Evolutionary conservation across 306 rosid genomes (phyloP), one percentile per base, ranked within the genome.

Genomic region (Vigna radiata): DNA sequence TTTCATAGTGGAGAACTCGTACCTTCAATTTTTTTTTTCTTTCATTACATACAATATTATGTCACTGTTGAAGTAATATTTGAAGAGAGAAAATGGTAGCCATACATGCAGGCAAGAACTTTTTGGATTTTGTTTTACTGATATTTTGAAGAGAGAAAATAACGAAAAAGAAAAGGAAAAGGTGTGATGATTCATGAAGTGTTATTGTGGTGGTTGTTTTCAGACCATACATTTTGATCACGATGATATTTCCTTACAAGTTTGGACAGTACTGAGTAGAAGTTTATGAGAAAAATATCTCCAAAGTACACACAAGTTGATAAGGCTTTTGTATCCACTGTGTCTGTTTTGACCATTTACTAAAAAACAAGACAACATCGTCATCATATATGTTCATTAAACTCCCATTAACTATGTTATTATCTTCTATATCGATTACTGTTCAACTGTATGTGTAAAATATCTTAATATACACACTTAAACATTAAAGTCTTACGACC

Each of bases 261-360:
- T 50, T 69, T 60, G 78, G 77, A 71, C 63, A 8, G 72, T 82
- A 65, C 76, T 79, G 90, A 82, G 81, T 68, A 64, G 21, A 11
- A 21, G 21, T 48, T 25, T 59, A 68, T 4, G 46, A 41, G 5
- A 41, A 47, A 39, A 39, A 64, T 60, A 78, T 85, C 84, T 78
- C 67, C 33, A 0, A 77, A 83, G 83, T 72, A 82, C 82, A 73
- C 49, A 12, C 76, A 72, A 64, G 44, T 60, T 84, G 76, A 52
- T 69, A 75, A 82, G 83, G 72, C 70, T 74, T 68, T 68, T 0
- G 5, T 64, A 15, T 66, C 76, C 76, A 58, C 82, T 78, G 81
- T 89, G 46, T 59, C 55, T 77, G 90, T 85, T 87, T 80, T 81
- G 86, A 82, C 87, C 79, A 85, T 90, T 87, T 81, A 65, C 80